Evolutionary conservation across 2,329 filamentous ascomycete species (phyloP).

Genomic region (Colletotrichum viniferum): DNA sequence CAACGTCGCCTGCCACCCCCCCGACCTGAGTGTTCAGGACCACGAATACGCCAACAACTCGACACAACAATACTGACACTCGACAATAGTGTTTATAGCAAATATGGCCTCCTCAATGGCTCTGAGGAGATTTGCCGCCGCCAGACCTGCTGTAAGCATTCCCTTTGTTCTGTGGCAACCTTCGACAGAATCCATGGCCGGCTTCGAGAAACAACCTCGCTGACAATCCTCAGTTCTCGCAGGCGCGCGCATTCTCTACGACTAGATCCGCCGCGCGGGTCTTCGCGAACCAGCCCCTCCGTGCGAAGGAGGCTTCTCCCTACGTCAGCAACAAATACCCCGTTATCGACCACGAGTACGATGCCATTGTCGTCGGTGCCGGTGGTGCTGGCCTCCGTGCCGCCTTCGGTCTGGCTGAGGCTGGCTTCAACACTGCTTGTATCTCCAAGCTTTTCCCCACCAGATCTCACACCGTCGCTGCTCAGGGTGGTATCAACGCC

Average conservation of each 20-base stretch:
- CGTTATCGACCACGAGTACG: slow-evolving; percentile 98
- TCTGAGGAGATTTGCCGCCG: slow-evolving; percentile 63
- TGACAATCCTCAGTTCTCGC: slow-evolving; percentile 58
- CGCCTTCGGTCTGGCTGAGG: slow-evolving; percentile 85
- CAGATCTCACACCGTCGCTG: slow-evolving; percentile 82
- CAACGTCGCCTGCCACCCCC: neutral
- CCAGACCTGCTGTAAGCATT: slow-evolving; percentile 59
- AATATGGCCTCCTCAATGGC: slow-evolving; percentile 68
- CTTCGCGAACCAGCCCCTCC: slow-evolving; percentile 82
- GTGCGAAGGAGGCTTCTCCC: slow-evolving; percentile 90
- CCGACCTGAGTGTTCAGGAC: neutral
- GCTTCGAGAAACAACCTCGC: slow-evolving; percentile 2
- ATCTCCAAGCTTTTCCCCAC: slow-evolving; percentile 89
- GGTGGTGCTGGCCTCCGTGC: slow-evolving; percentile 83
- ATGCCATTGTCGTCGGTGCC: slow-evolving; percentile 91
- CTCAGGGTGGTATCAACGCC: slow-evolving; percentile 85
- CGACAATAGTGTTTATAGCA: slow-evolving; percentile 14
- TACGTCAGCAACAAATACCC: slow-evolving; percentile 91
- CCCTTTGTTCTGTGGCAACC: neutral
- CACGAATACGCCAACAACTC: neutral
- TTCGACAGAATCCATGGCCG: slow-evolving; percentile 24
- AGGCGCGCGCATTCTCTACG: slow-evolving; percentile 83
- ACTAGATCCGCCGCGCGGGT: slow-evolving; percentile 84
- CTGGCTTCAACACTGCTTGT: slow-evolving; percentile 88
- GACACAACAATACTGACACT: neutral